Base-by-base conservation (phyloP, 75 land plant genomes). In the Pinus taeda region DNA sequence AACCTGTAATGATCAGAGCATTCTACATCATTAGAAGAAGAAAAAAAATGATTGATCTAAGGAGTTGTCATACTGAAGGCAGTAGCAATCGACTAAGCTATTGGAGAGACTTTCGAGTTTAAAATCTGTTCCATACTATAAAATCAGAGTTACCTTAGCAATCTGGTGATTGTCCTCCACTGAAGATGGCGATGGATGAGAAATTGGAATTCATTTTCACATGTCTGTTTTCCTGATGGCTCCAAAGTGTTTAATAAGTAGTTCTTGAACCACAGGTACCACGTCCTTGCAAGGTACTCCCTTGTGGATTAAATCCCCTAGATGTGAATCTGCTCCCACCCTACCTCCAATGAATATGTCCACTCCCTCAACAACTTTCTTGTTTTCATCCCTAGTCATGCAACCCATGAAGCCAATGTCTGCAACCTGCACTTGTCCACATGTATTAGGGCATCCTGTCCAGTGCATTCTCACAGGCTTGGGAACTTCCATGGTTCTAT, bases 381-480 rank as follows among this genome's bases (percentile, higher is more conserved):
- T 85, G 56, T 90, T 83, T 71, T 77, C 88, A 61, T 97, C 91
- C 59, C 89, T 79, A 12, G 99, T 80, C 92, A 94, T 88, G 77
- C 95, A 92, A 36, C 99, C 99, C 99, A 97, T 91, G 82, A 97
- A 97, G 8, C 99, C 99, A 55, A 97, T 89, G 78, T 97, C 99
- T 3, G 99, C 99, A 22, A 97, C 98, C 83, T 97, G 99, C 17
- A 94, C 91, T 75, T 97, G 99, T 21, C 87, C 99, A 61, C 99
- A 97, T 15, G 86, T 83, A 78, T 97, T 97, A 0, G 99, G 99
- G 70, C 99, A 97, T n/a, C 99, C 99, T 2, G 98, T 97, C 95
- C 98, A 97, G 78, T 97, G 99, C 95, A 97, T 88, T 75, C 99
- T 84, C 63, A 97, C 87, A 22, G 95, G 86, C 74, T 74, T 70